Base-by-base conservation (phyloP, 1,284 basidiomycete species). In the Exobasidium cylindrosporum region DNA sequence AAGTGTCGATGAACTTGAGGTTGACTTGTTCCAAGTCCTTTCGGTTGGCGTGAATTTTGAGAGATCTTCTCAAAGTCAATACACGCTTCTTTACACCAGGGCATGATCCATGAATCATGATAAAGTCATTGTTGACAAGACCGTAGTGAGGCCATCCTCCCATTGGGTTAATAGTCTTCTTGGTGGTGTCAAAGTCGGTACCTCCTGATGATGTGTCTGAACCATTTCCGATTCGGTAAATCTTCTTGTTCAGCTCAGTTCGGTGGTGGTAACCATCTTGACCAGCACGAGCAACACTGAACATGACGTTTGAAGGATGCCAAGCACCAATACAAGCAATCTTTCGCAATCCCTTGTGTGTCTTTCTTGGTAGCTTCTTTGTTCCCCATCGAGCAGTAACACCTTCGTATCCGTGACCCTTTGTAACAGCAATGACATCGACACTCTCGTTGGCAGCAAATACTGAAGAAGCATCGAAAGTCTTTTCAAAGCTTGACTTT, bases 351-450 rank as follows among this genome's bases (percentile, higher is more conserved):
- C 95, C 95, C 84, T 95, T 95, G 88, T 98, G 95, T 63, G 95
- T 97, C 87, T 98, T 97, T 79, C 95, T 87, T 64, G 95, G 95
- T 66, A 98, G 87, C 85, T 94, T 95, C 89, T 93, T 97, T 82
- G 91, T 94, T 75, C 96, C 96, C 96, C 96, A 98, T 83, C 96
- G 89, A 83, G 92, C 90, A 72, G 94, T 98, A 65, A 97, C 95
- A 88, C 96, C 96, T 86, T 97, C 94, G 84, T 93, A 97, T 81
- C 96, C 96, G 83, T 97, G 91, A 88, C 96, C 96, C 86, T 96
- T 97, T 79, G 96, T 97, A 68, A 99, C 95, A 72, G 90, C 95
- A 82, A 98, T 97, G 66, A 96, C 85, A 83, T 99, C 96, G 73
- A 99, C 87, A 81, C 89, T 88, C 86, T 99, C 93, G 80, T 98